Evolutionary conservation across 2,329 filamentous ascomycete species (phyloP).

Genomic region (Sporothrix pallida): DNA sequence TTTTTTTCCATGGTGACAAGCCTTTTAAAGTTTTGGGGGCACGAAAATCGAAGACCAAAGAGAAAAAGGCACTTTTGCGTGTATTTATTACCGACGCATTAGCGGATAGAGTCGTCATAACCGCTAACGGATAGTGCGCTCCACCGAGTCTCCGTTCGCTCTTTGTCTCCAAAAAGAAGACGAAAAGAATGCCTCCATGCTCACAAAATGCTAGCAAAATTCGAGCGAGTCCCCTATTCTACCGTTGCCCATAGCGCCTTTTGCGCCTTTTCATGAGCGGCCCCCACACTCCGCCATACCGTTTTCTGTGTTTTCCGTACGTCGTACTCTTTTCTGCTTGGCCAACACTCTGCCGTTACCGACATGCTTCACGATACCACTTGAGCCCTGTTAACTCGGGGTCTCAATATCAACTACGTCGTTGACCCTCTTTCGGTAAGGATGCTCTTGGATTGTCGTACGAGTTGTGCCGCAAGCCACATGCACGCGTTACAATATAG

Average conservation of each 20-base stretch:
- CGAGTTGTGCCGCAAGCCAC: slow-evolving; percentile 13
- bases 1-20: no score
- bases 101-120: not conserved
- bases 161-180: not conserved
- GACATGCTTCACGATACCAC: not conserved
- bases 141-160: slow-evolving; percentile 5
- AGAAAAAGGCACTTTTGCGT: not conserved
- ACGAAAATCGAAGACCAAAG: not conserved
- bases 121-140: not conserved
- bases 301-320: not conserved
- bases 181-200: not conserved
- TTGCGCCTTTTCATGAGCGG: not conserved
- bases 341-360: not conserved
- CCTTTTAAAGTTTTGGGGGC: not conserved
- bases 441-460: not conserved
- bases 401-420: no score
- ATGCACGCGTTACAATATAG: slow-evolving; percentile 6
- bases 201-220: no score
- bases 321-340: not conserved
- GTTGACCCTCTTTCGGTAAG: not conserved
- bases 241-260: not conserved
- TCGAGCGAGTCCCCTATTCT: slow-evolving; percentile 18
- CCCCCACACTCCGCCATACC: slow-evolving; percentile 9
- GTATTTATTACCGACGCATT: not conserved
- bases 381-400: no score